Evolutionary conservation across 2,329 filamentous ascomycete species (phyloP).

Genomic region (Cytospora leucostoma): DNA sequence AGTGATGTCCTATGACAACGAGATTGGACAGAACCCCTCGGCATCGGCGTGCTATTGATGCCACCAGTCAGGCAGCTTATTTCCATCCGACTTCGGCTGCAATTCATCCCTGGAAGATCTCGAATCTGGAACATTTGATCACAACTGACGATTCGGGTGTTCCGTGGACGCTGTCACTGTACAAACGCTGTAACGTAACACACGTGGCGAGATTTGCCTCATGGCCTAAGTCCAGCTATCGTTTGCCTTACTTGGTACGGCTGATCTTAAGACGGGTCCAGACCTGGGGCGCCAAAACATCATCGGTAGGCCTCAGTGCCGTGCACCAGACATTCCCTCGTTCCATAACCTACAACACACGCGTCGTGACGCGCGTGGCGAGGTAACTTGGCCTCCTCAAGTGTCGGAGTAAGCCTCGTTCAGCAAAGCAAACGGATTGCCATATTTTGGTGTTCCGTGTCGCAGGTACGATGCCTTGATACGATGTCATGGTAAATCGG

Average conservation of each 20-base stretch:
- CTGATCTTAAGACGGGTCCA: not conserved
- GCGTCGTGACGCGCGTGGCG: not conserved
- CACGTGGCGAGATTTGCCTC: not conserved
- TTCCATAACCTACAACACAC: not conserved
- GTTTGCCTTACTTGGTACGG: not conserved
- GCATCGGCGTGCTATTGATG: constrained; percentile 9
- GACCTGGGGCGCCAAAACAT: constrained; percentile 6
- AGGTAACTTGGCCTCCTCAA: not conserved
- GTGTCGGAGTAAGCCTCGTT: not conserved
- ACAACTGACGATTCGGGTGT: not conserved
- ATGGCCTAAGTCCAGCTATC: not conserved
- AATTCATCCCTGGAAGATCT: not conserved
- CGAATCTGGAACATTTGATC: not conserved
- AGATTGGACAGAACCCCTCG: not conserved
- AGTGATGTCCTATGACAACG: not conserved
- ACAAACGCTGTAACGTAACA: not conserved
- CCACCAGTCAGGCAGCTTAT: constrained; percentile 1
- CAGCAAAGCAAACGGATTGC: not conserved
- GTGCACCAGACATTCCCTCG: not conserved
- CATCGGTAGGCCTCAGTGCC: not conserved
- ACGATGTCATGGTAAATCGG: not conserved
- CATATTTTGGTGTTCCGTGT: not conserved
- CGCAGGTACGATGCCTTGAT: not conserved
- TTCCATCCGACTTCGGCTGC: constrained; percentile 8
- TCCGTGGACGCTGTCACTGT: not conserved